Evolutionary conservation across 148 eudicot genomes (phyloP), one percentile per base, ranked within the genome.

Genomic region (Polygonum aviculare): DNA sequence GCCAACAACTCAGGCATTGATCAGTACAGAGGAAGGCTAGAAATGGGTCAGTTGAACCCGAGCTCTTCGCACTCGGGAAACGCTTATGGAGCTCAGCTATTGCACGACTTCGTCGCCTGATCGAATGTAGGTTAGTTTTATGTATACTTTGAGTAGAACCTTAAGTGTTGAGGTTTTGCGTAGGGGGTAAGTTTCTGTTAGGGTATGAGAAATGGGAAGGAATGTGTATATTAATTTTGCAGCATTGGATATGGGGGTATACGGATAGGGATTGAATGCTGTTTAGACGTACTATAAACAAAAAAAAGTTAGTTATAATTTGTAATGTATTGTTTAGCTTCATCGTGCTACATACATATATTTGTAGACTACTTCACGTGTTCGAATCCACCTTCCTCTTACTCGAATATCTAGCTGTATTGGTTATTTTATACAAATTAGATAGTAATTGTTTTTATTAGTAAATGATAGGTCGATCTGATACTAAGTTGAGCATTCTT

Each of bases 101-200:
- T 88, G 7, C 89, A 81, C 12, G 89, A 88, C 72, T 88, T 86
- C 65, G 91, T 86, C 74, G 86, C 89, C 26, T 86, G 80, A 40
- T 21, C 36, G 14, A 59, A 0, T 7, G 35, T 62, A 65, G 71
- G 71, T 65, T 65, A 65, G 71, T 35, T 65, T 33, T 65, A 65
- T 65, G 15, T 62, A 65, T 65, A 65, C 71, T 65, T 65, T 65
- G 67, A 60, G 10, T 60, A 57, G 63, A 57, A 57, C 31, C 31
- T 26, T 50, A 57, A 57, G 63, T 19, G 7, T 7, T 33, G 40
- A 33, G 38, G 15, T 33, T 31, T 62, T 65, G 35, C 36, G 41
- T 35, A 65, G 71, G 71, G 71, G 71, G 71, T 65, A 65, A 33
- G 41, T 4, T 14, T 15, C 36, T 57, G 10, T 3, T 35, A 33